Percentiles rank a stretch among this genome's conserved stretches.
Conservation (phyloP, 2,329 filamentous ascomycete species). For the Cladophialophora chaetospira region DNA sequence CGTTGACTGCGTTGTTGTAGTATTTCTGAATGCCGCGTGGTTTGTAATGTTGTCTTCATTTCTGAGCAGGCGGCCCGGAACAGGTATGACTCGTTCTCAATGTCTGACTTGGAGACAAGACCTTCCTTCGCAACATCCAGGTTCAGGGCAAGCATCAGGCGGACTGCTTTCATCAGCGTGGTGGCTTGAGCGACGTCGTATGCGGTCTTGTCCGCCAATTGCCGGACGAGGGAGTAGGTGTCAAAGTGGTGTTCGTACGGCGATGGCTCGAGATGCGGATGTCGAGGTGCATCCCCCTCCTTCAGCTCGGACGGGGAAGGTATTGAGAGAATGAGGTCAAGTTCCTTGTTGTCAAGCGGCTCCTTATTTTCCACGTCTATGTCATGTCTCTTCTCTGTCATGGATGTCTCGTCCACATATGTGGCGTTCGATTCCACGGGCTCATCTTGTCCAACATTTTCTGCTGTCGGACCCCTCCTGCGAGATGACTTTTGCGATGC, state of each 20-base stretch:
- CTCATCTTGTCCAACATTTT: slow-evolving; percentile 26
- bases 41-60: slow-evolving; percentile 81
- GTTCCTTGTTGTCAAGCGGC: slow-evolving; percentile 31
- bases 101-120: slow-evolving; percentile 84
- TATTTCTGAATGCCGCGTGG: slow-evolving; percentile 72
- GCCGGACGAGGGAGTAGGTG: slow-evolving; percentile 83
- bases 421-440: slow-evolving; percentile 24
- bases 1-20: slow-evolving; percentile 82
- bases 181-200: slow-evolving; percentile 76
- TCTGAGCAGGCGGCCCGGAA: slow-evolving; percentile 94
- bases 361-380: slow-evolving; percentile 18
- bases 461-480: slow-evolving; percentile 13
- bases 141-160: slow-evolving; percentile 74
- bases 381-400: slow-evolving; percentile 11
- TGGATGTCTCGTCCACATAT: slow-evolving; percentile 21
- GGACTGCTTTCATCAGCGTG: slow-evolving; percentile 89
- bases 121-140: slow-evolving; percentile 77
- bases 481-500: slow-evolving; percentile 4
- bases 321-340: slow-evolving; percentile 47
- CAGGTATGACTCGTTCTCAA: slow-evolving; percentile 92
- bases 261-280: slow-evolving; percentile 60
- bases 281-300: slow-evolving; percentile 28
- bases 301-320: slow-evolving; percentile 40
- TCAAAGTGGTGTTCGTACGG: slow-evolving; percentile 96
- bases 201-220: slow-evolving; percentile 66